Percentiles rank a stretch among this genome's conserved stretches.
These are phyloP conservation scores for Xerocomus amazonicus DNA, from an alignment of 1,284 basidiomycete genomes.

Conservation along the genomic window DNA sequence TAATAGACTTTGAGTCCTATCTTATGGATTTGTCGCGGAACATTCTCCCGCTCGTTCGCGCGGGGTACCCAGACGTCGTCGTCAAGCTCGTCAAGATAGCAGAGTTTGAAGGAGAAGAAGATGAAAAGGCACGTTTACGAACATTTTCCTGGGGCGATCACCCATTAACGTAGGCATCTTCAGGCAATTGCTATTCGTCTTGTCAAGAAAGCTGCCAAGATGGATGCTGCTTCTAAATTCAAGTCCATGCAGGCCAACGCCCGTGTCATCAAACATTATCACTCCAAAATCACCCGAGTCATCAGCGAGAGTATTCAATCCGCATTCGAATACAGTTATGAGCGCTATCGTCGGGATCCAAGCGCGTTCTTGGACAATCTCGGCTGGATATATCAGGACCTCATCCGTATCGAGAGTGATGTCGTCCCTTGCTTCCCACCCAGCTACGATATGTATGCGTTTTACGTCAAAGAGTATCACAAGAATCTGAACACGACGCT, in stretches of 20 bases:
- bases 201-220: conserved; percentile 88
- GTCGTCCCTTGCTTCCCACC: conserved; percentile 90
- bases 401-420: conserved; percentile 85
- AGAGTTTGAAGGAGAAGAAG: conserved; percentile 89
- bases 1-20: conserved; percentile 85
- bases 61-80: conserved; percentile 79
- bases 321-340: conserved; percentile 71
- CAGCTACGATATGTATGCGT: conserved; percentile 83
- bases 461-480: conserved; percentile 90
- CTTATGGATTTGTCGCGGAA: conserved; percentile 76
- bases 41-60: conserved; percentile 77
- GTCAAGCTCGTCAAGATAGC: conserved; percentile 93
- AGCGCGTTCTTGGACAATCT: conserved; percentile 76
- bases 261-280: conserved; percentile 93
- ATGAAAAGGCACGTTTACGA: conserved; percentile 74
- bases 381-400: conserved; percentile 92
- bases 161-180: conserved; percentile 1
- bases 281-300: conserved; percentile 82
- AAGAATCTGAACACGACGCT: conserved; percentile 80
- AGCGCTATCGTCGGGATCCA: conserved; percentile 60
- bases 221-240: conserved; percentile 87
- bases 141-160: not conserved
- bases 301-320: conserved; percentile 77
- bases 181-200: conserved; percentile 90
- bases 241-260: conserved; percentile 91